A percentile compares a stretch with the other conserved stretches of the same genome.
Conservation (phyloP, 805 yeast species). For the Starmerella gropengiesseri region DNA sequence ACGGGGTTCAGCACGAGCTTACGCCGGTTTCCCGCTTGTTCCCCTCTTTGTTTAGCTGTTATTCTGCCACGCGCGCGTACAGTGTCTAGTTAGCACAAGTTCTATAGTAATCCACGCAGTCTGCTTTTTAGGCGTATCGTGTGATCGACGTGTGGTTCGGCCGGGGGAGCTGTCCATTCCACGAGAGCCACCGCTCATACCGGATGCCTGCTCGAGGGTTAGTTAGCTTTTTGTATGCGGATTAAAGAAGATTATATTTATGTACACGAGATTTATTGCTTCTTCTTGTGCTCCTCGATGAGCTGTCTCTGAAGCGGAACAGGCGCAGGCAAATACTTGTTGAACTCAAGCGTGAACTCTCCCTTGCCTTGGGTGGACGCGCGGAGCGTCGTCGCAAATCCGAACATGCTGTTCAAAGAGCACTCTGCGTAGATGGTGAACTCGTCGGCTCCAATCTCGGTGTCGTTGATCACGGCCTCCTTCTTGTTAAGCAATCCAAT, state of each 20-base stretch:
- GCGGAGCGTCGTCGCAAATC: slow-evolving; percentile 88
- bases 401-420: slow-evolving; percentile 92
- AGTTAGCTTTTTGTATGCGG: too few relatives aligned
- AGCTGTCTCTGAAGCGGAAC: slow-evolving; percentile 84
- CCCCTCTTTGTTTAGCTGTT: too few relatives aligned
- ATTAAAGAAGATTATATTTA: slow-evolving; percentile 6
- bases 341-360: slow-evolving; percentile 90
- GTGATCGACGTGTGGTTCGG: too few relatives aligned
- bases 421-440: slow-evolving; percentile 90
- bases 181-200: too few relatives aligned
- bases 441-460: slow-evolving; percentile 89
- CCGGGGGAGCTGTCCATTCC: too few relatives aligned
- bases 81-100: too few relatives aligned
- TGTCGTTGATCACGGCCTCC: slow-evolving; percentile 84
- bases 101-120: too few relatives aligned
- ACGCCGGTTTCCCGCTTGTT: too few relatives aligned
- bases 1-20: too few relatives aligned
- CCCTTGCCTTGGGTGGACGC: slow-evolving; percentile 99
- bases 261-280: slow-evolving; percentile 31
- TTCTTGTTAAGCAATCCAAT: slow-evolving; percentile 87
- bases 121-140: too few relatives aligned
- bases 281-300: slow-evolving; percentile 70
- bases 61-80: too few relatives aligned
- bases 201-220: too few relatives aligned
- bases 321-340: slow-evolving; percentile 80